These are phyloP conservation scores for Colletotrichum sp. DNA, from an alignment of 2,329 filamentous ascomycete species.

Conservation along the genomic window DNA sequence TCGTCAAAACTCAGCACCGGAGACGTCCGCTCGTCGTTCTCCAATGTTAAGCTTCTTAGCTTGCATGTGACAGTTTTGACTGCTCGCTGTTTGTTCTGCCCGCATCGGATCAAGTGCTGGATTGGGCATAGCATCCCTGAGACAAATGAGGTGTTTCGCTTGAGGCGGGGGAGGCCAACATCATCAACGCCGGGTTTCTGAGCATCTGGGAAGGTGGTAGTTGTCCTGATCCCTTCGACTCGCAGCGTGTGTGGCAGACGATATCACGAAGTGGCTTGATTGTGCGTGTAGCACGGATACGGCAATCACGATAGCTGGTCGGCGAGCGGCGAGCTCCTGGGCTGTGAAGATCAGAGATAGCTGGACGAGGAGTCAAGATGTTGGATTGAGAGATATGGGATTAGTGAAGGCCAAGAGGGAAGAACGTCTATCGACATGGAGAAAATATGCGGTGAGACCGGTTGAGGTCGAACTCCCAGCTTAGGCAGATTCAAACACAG, in stretches of 20 bases:
- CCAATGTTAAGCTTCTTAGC: background rate
- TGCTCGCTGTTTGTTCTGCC: background rate
- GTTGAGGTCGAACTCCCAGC: background rate
- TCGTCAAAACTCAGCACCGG: background rate
- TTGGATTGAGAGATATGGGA: background rate
- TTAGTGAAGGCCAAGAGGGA: background rate
- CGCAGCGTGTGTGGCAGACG: background rate
- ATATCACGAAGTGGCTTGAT: background rate
- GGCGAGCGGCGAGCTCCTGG: background rate
- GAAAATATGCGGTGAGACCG: background rate
- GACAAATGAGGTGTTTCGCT: background rate
- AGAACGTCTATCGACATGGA: background rate
- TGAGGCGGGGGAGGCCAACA: background rate
- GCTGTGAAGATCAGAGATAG: background rate
- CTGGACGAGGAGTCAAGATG: accelerated
- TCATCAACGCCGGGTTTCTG: background rate
- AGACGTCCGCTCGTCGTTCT: background rate
- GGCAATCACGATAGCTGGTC: background rate
- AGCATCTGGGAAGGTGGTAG: background rate
- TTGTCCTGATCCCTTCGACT: background rate
- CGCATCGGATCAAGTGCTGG: background rate
- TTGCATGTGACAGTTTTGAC: background rate
- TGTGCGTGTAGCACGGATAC: accelerated
- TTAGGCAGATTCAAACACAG: background rate
- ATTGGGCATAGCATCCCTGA: background rate